These are phyloP conservation scores for Trypanosoma cruzi DNA, from an alignment of 208 protist genomes.

Conservation along the genomic window DNA sequence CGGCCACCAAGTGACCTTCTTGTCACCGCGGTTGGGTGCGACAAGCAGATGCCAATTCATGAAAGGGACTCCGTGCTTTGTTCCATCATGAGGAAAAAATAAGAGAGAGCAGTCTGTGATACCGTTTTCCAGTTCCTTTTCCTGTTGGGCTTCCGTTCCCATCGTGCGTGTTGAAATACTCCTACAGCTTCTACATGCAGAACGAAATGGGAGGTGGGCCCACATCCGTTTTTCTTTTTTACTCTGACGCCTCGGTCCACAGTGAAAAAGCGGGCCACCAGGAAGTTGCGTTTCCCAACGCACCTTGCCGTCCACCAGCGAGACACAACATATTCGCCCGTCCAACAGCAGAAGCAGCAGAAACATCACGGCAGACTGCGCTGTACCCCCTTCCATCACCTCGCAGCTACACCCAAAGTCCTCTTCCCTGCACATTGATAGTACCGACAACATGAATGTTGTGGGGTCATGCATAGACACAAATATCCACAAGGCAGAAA, in stretches of 20 bases:
- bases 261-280: conserved; percentile 13
- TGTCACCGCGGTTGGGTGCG: neutral
- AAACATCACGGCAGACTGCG: neutral
- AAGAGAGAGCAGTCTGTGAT: conserved; percentile 13
- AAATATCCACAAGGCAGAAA: no score
- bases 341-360: conserved; percentile 27
- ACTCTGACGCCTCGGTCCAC: neutral
- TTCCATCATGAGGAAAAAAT: neutral
- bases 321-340: conserved; percentile 23
- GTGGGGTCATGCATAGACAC: neutral
- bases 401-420: neutral
- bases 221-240: neutral
- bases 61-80: neutral
- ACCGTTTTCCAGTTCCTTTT: neutral
- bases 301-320: neutral
- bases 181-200: conserved; percentile 6
- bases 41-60: conserved; percentile 11
- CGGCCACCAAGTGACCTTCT: neutral
- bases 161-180: neutral
- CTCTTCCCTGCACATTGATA: neutral
- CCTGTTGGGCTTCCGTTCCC: neutral
- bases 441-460: no score
- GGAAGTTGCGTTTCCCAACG: conserved; percentile 23
- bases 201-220: neutral
- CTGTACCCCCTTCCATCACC: neutral